Percentiles rank a stretch among this genome's conserved stretches.
Evolutionary conservation across 2,329 filamentous ascomycete genomes (phyloP).

Genomic region (Neurospora sp.): DNA sequence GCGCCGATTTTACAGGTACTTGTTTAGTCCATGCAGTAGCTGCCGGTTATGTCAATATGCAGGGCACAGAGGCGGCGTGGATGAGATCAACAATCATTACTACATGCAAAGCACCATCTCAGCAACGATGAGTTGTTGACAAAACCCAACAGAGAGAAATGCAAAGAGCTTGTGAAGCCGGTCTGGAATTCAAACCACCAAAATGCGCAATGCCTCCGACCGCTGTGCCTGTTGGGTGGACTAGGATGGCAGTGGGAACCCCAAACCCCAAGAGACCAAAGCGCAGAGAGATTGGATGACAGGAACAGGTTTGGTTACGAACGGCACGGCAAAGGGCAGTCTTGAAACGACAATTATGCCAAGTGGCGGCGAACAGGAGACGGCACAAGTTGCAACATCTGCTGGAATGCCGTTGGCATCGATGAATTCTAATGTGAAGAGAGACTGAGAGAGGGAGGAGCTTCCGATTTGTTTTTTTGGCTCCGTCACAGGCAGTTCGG

Average conservation of each 20-base stretch:
- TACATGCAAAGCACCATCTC: background rate
- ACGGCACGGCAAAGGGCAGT: background rate
- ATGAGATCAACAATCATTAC: background rate
- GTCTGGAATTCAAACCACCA: background rate
- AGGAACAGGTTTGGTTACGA: background rate
- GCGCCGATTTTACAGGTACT: background rate
- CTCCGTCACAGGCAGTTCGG: background rate
- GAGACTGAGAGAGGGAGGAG: background rate
- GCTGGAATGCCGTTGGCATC: background rate
- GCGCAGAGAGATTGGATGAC: background rate
- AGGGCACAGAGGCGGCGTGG: background rate
- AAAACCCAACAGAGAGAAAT: background rate
- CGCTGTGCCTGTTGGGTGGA: background rate
- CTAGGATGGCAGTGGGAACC: constrained; percentile 1
- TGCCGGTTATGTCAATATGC: background rate
- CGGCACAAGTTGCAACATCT: background rate
- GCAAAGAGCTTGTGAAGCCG: background rate
- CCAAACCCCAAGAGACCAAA: background rate
- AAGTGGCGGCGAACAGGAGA: background rate
- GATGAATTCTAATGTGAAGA: background rate
- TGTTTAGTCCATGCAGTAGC: background rate
- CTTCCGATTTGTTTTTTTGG: background rate
- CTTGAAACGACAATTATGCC: background rate
- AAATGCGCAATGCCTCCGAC: background rate
- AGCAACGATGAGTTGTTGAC: background rate